Percentiles rank a stretch among this genome's conserved stretches.
Conservation (phyloP, 192 early-diverging fungal species). For the Entomortierella chlamydospora region DNA sequence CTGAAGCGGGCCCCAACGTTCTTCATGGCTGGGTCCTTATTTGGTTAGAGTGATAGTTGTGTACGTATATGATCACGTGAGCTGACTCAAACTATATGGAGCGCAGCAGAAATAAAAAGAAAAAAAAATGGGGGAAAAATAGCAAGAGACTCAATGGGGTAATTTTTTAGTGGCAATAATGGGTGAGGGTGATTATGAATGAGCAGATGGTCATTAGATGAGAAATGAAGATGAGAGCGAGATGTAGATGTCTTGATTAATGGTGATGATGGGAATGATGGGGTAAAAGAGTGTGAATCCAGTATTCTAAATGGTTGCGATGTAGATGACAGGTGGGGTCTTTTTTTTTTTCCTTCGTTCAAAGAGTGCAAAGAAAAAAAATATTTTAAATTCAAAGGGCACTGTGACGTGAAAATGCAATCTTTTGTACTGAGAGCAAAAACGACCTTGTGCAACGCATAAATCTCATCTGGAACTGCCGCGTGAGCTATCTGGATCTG, state of each 20-base stretch:
- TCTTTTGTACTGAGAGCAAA: too few relatives aligned
- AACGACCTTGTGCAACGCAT: too few relatives aligned
- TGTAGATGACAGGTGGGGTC: background rate
- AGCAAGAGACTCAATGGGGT: background rate
- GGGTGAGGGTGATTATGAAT: conserved; percentile 20
- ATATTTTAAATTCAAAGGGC: conserved; percentile 1
- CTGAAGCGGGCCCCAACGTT: conserved; percentile 69
- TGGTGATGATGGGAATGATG: conserved; percentile 30
- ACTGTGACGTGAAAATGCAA: background rate
- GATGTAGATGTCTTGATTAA: conserved; percentile 37
- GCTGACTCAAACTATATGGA: background rate
- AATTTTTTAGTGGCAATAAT: conserved; percentile 20
- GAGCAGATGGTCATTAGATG: conserved; percentile 27
- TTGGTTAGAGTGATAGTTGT: background rate
- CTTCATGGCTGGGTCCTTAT: conserved; percentile 23
- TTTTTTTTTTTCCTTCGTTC: conserved; percentile 5
- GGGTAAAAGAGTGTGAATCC: background rate
- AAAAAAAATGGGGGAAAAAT: background rate
- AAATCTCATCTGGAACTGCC: too few relatives aligned
- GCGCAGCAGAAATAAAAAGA: conserved; percentile 6
- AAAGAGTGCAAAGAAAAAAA: conserved; percentile 14
- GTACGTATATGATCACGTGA: conserved; percentile 8
- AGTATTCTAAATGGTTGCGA: conserved; percentile 11
- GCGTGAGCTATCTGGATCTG: background rate
- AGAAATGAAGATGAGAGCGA: conserved; percentile 23